phyloP scores from a whole-genome alignment of 192 early-diverging fungal genomes.

The Backusella sp. region DNA sequence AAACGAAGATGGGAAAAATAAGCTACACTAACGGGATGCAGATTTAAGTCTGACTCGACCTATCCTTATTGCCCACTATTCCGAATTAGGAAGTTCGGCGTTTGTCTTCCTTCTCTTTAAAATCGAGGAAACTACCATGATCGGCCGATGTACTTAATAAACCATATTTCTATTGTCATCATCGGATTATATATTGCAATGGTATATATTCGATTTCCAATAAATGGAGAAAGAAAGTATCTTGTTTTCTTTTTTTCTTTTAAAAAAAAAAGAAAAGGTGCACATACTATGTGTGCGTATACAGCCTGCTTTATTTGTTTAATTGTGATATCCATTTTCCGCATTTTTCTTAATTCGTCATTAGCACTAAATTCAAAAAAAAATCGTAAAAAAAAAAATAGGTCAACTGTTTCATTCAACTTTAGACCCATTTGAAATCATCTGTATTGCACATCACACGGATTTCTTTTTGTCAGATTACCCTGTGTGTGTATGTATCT shows the following conservation, averaged over 20 bases:
- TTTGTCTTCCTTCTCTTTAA: not conserved
- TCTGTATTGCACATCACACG: slow-evolving; percentile 12
- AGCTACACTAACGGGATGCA: not conserved
- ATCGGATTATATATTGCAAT: not conserved
- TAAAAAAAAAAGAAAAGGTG: not conserved
- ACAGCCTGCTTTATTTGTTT: not conserved
- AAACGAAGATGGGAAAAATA: not conserved
- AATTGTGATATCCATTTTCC: not conserved
- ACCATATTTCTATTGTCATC: not conserved
- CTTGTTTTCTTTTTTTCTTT: not conserved
- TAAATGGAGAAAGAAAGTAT: not conserved
- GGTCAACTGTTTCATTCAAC: not conserved
- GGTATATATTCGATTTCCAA: not conserved
- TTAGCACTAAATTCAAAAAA: not conserved
- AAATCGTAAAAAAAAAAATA: not conserved
- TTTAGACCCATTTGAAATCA: not conserved
- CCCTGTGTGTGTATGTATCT: not conserved
- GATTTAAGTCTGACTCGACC: not conserved
- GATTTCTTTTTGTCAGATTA: not conserved
- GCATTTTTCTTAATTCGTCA: slow-evolving; percentile 11
- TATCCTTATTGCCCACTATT: slow-evolving; percentile 3
- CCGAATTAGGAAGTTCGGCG: slow-evolving; percentile 7
- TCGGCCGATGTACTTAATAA: not conserved
- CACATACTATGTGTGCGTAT: too few relatives aligned
- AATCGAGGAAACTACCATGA: not conserved